Evolutionary conservation across 345 rosid species (phyloP).

Genomic region (Trapa bicornis): DNA sequence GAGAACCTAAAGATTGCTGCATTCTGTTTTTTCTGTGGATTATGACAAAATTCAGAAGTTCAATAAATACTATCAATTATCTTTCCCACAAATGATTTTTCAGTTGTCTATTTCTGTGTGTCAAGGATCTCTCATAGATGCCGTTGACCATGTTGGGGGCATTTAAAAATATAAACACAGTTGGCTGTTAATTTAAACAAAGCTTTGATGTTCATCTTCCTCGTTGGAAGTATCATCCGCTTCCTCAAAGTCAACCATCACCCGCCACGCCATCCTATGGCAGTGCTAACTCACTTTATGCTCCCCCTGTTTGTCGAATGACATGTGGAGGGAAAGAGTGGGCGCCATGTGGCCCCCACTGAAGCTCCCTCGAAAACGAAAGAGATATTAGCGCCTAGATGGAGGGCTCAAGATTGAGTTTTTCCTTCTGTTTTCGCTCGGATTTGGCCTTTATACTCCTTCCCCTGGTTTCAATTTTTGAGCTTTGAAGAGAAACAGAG

Average conservation of each 20-base stretch:
- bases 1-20: no score
- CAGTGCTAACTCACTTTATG: no score
- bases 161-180: neutral
- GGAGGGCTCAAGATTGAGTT: neutral
- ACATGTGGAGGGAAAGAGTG: no score
- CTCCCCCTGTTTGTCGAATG: neutral
- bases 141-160: neutral
- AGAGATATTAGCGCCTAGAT: neutral
- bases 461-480: neutral
- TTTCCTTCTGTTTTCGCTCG: neutral
- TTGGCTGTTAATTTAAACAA: neutral
- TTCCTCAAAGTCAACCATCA: no score
- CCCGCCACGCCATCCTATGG: no score
- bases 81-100: no score
- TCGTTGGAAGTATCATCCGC: no score
- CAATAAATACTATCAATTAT: no score
- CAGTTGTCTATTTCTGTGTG: no score
- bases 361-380: neutral
- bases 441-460: neutral
- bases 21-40: no score
- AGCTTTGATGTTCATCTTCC: neutral
- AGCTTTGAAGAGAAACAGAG: slow-evolving; percentile 1
- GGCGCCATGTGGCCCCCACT: neutral
- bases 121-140: no score
- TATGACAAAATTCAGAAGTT: no score